Conservation (phyloP, 1,139 yeast species). For the Yamadazyma sp. region DNA sequence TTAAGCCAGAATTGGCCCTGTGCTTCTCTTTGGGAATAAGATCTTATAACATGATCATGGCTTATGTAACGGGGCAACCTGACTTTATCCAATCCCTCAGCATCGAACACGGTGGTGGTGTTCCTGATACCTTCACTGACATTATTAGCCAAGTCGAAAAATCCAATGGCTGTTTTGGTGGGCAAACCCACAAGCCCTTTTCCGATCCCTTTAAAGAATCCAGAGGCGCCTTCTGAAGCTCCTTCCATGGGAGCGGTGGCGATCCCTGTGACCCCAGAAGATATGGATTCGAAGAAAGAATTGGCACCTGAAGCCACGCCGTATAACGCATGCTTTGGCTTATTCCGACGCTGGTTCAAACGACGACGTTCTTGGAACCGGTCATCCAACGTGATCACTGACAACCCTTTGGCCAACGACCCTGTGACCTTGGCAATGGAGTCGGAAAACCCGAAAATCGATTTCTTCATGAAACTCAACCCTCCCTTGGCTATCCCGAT, state of each 20-base stretch:
- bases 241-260: slow-evolving; percentile 93
- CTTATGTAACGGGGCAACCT: slow-evolving; percentile 79
- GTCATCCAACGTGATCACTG: slow-evolving; percentile 86
- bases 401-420: slow-evolving; percentile 88
- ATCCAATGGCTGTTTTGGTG: slow-evolving; percentile 93
- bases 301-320: slow-evolving; percentile 88
- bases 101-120: slow-evolving; percentile 89
- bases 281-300: slow-evolving; percentile 80
- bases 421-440: slow-evolving; percentile 92
- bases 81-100: slow-evolving; percentile 74
- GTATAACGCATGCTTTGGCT: slow-evolving; percentile 84
- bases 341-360: slow-evolving; percentile 69
- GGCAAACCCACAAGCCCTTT: slow-evolving; percentile 94
- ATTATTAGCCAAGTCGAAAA: slow-evolving; percentile 89
- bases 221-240: slow-evolving; percentile 78
- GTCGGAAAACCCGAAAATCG: slow-evolving; percentile 93
- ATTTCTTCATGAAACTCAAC: slow-evolving; percentile 85
- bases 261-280: slow-evolving; percentile 87
- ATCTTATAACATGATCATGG: slow-evolving; percentile 66
- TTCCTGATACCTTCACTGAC: slow-evolving; percentile 92
- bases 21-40: slow-evolving; percentile 80
- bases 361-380: slow-evolving; percentile 82
- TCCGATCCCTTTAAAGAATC: slow-evolving; percentile 91
- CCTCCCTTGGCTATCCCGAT: slow-evolving; percentile 97
- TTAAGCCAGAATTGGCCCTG: slow-evolving; percentile 95